These are phyloP conservation scores for Centella asiatica DNA, from an alignment of 129 eudicot species.

Conservation along the genomic window DNA sequence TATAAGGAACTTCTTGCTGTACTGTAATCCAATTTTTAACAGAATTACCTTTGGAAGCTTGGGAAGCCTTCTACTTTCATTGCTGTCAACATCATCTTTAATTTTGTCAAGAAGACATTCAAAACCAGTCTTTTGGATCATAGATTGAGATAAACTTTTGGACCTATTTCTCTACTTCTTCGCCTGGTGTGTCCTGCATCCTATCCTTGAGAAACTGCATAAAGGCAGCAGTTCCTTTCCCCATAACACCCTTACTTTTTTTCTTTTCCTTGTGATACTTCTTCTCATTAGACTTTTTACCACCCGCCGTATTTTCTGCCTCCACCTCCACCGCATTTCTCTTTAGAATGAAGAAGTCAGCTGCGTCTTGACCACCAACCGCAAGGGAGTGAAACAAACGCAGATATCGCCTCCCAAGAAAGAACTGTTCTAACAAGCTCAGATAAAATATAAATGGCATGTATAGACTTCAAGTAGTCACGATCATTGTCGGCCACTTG, in stretches of 20 bases:
- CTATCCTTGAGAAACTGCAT: constrained; percentile 53
- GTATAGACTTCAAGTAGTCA: constrained; percentile 34
- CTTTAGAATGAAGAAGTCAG: constrained; percentile 2
- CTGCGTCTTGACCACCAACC: not conserved
- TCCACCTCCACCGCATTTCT: constrained; percentile 1
- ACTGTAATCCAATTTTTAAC: too few species aligned
- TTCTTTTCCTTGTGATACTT: constrained; percentile 66
- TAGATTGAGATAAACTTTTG: constrained; percentile 34
- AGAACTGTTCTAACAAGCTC: constrained; percentile 41
- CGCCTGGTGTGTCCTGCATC: not conserved
- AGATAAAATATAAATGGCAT: constrained; percentile 31
- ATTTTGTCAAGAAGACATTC: constrained; percentile 40
- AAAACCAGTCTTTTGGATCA: constrained; percentile 42
- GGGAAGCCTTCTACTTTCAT: constrained; percentile 89
- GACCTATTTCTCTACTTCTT: constrained; percentile 26
- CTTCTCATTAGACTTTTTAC: constrained; percentile 29
- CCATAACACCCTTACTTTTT: constrained; percentile 51
- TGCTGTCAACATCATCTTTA: constrained; percentile 80
- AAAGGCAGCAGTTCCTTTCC: constrained; percentile 65
- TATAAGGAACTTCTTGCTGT: not conserved
- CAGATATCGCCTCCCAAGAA: constrained; percentile 55
- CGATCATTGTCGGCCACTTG: constrained; percentile 15
- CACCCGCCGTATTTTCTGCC: not conserved
- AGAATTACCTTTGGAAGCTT: constrained; percentile 76
- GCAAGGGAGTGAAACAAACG: constrained; percentile 45